phyloP scores from a whole-genome alignment of 768 basidiomycete species.

The Psilocybe sp. region DNA sequence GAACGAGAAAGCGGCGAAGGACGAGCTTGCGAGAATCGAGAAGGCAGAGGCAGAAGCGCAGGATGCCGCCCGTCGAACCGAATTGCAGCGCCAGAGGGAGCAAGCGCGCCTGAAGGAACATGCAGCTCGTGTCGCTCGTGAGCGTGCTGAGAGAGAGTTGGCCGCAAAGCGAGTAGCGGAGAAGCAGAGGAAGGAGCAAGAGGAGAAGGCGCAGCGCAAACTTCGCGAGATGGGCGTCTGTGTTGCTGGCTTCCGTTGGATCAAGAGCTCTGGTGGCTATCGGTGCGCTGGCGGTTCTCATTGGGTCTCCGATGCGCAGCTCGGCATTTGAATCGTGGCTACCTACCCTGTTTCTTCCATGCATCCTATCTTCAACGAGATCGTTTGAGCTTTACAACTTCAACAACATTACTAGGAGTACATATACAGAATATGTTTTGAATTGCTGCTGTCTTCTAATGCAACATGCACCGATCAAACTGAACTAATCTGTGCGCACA shows the following conservation, averaged over 20 bases:
- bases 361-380: too few species aligned
- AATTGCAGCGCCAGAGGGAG: slow-evolving; percentile 27
- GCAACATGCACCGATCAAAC: too few species aligned
- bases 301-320: slow-evolving; percentile 14
- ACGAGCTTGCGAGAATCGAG: slow-evolving; percentile 16
- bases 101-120: slow-evolving; percentile 19
- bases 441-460: too few species aligned
- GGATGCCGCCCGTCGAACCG: slow-evolving; percentile 25
- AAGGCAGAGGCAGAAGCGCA: slow-evolving; percentile 21
- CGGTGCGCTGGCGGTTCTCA: slow-evolving; percentile 20
- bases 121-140: slow-evolving; percentile 14
- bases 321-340: slow-evolving; percentile 5
- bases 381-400: too few species aligned
- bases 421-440: too few species aligned
- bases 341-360: neutral
- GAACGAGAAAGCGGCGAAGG: slow-evolving; percentile 17
- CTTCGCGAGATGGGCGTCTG: slow-evolving; percentile 50
- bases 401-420: too few species aligned
- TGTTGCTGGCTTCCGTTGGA: slow-evolving; percentile 23
- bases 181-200: slow-evolving; percentile 27
- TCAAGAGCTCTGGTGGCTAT: slow-evolving; percentile 16
- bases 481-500: too few species aligned
- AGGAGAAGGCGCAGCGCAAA: slow-evolving; percentile 39
- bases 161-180: slow-evolving; percentile 20
- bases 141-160: slow-evolving; percentile 12